Base-by-base conservation (phyloP, 768 basidiomycete genomes). In the Tulasnella sp. region DNA sequence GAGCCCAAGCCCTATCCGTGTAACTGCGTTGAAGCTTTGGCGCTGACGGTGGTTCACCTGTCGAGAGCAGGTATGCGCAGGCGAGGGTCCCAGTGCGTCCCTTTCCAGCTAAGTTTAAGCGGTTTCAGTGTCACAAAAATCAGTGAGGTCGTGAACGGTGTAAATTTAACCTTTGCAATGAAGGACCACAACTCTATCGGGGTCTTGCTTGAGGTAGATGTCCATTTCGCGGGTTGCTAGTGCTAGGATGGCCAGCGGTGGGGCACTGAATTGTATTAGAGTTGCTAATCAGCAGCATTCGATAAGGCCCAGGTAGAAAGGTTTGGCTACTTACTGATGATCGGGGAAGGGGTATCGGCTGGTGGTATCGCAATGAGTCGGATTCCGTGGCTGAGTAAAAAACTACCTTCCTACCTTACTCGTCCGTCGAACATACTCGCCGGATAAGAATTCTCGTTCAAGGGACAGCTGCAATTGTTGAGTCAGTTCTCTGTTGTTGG, bases 311-410 rank as follows among this genome's bases (percentile, higher is more conserved):
- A 44, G 31, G 21, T 76, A 36, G 18, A 74, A 36, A 31, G 31
- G 27, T 5, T 16, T 68, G 31, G 1, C 19, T 71, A 88, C 93
- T 85, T 81, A 94, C 91, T 96, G 93, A 83, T 97, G 95, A 83
- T 97, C 95, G 31, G 95, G 95, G 83, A 94, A 96, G 0, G 95
- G 95, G 83, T 93, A 96, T 75, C 95, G 87, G 82, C 92, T 79
- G 16, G 58, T 46, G 38, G 21, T 12, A 7, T 16, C 3, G 39
- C 39, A 24, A 48, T 76, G 40, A 76, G 52, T 44, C 24, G 39
- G 7, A 74, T 40, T 39, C 16, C 38, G 5, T n/a, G 38, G 12
- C 73, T n/a, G 31, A 42, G 46, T 16, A 21, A 56, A 12, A n/a
- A 52, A 56, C 27, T 24, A 24, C 52, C 24, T n/a, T 27, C 56